Conservation (phyloP, 192 early-diverging fungal genomes). For the Coemansia sp. region DNA sequence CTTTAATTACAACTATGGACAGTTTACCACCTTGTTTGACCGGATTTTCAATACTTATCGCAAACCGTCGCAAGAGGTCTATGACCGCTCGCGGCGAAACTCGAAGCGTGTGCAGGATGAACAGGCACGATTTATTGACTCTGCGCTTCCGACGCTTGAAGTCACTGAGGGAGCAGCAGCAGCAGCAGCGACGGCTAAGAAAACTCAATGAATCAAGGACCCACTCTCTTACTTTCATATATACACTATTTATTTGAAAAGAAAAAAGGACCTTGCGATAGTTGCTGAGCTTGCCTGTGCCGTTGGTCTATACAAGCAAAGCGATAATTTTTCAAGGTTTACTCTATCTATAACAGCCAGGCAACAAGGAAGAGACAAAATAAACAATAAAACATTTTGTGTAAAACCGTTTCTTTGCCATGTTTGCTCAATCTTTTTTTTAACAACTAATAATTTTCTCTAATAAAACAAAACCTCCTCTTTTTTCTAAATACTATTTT, state of each 20-base stretch:
- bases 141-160: constrained; percentile 32
- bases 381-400: neutral
- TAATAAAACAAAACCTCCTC: neutral
- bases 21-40: constrained; percentile 97
- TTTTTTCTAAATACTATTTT: neutral
- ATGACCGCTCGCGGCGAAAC: constrained; percentile 57
- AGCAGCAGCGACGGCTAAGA: neutral
- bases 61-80: constrained; percentile 63
- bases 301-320: no score
- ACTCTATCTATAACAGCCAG: no score
- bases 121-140: constrained; percentile 63
- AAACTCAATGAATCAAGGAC: neutral
- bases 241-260: no score
- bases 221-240: neutral
- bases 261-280: no score
- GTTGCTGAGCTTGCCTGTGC: no score
- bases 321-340: no score
- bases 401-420: no score
- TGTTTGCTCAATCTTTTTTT: no score
- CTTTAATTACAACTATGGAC: constrained; percentile 99
- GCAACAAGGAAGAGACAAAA: no score
- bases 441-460: neutral
- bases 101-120: constrained; percentile 60
- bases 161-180: no score
- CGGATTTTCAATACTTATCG: constrained; percentile 66